A percentile compares a stretch with the other conserved stretches of the same genome.
Conservation (phyloP, 805 yeast genomes). For the Kregervanrija fluxuum region DNA sequence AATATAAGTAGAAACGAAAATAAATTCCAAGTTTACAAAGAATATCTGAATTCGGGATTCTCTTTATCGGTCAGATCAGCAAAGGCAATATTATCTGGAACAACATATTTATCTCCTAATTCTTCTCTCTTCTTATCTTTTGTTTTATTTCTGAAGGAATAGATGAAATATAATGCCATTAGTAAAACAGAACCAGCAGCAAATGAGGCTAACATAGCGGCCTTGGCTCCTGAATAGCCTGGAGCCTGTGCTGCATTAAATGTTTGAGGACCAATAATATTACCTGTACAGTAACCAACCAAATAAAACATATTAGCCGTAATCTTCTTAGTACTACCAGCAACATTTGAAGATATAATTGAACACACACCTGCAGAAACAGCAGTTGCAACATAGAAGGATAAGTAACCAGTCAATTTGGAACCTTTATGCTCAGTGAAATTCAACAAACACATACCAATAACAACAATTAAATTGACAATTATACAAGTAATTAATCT, state of each 20-base stretch:
- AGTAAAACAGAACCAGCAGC: conserved; percentile 5
- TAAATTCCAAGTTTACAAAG: conserved; percentile 1
- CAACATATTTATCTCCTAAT: conserved; percentile 8
- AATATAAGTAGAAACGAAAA: background rate
- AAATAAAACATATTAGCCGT: conserved; percentile 38
- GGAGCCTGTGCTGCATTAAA: conserved; percentile 39
- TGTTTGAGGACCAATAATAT: conserved; percentile 48
- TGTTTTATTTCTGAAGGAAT: conserved; percentile 4
- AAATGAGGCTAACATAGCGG: conserved; percentile 12
- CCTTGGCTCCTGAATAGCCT: conserved; percentile 11
- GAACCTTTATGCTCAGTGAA: conserved; percentile 23
- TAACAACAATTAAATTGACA: conserved; percentile 17
- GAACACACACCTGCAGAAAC: conserved; percentile 24
- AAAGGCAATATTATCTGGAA: conserved; percentile 10
- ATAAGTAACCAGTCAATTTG: conserved; percentile 18
- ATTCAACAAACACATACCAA: conserved; percentile 27
- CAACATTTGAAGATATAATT: conserved; percentile 38
- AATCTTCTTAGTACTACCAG: conserved; percentile 52
- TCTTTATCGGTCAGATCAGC: conserved; percentile 11
- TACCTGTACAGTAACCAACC: conserved; percentile 47
- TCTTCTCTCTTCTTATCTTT: conserved; percentile 5
- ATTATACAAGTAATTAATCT: conserved; percentile 19
- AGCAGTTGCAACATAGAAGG: conserved; percentile 18
- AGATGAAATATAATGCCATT: conserved; percentile 4
- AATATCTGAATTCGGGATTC: conserved; percentile 10